Evolutionary conservation across 768 basidiomycete species (phyloP).

Genomic region (Trametes sanguinea): DNA sequence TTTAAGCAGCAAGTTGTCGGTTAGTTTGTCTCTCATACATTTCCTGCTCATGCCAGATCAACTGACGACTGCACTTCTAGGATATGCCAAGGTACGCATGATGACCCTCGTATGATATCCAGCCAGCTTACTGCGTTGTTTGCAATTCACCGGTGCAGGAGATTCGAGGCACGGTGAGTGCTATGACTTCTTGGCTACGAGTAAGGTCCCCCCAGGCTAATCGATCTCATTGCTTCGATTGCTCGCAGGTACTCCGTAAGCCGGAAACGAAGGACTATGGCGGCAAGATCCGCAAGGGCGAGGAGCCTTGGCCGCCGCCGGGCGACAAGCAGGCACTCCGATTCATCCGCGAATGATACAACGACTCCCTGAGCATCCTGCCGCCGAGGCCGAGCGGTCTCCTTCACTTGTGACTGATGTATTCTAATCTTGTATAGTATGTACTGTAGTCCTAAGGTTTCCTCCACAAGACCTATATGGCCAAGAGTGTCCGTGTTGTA

Average conservation of each 20-base stretch:
- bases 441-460: no score
- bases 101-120: neutral
- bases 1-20: slow-evolving; percentile 19
- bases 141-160: neutral
- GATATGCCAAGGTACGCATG: slow-evolving; percentile 12
- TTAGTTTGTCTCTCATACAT: neutral
- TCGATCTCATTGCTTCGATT: no score
- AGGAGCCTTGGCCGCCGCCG: slow-evolving; percentile 18
- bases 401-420: no score
- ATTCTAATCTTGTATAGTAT: no score
- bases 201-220: no score
- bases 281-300: slow-evolving; percentile 18
- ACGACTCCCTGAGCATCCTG: neutral
- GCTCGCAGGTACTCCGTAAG: neutral
- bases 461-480: no score
- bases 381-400: no score
- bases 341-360: neutral
- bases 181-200: neutral
- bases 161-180: slow-evolving; percentile 19
- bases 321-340: neutral
- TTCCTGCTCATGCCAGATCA: no score
- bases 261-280: slow-evolving; percentile 17
- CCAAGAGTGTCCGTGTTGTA: no score
- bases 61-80: neutral
- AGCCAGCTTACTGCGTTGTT: no score